These are phyloP conservation scores for Rosa rugosa DNA, from an alignment of 306 rosid genomes.

Conservation along the genomic window DNA sequence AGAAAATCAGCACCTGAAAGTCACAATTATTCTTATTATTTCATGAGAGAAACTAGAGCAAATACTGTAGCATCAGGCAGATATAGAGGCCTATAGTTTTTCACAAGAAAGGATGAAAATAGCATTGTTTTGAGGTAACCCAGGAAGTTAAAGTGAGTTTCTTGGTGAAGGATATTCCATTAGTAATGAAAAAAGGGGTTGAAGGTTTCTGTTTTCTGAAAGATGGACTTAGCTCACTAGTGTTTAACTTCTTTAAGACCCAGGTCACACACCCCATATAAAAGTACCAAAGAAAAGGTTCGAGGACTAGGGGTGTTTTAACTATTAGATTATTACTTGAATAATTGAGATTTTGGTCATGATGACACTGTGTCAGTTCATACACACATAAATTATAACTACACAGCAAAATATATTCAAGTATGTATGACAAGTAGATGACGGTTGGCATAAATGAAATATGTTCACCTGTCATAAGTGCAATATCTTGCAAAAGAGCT, in stretches of 20 bases:
- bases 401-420: not conserved
- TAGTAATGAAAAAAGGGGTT: too few relatives aligned
- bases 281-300: not conserved
- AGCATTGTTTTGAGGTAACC: not conserved
- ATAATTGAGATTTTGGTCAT: not conserved
- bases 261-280: not conserved
- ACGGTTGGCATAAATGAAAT: constrained; percentile 11
- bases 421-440: not conserved
- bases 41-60: not conserved
- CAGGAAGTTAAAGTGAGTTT: not conserved
- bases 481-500: constrained; percentile 88
- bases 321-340: not conserved
- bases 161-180: not conserved
- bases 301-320: not conserved
- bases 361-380: not conserved
- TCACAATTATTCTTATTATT: constrained; percentile 3
- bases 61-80: not conserved
- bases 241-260: not conserved
- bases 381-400: not conserved
- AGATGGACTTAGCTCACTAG: not conserved
- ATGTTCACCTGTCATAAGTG: constrained; percentile 85
- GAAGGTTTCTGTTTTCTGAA: not conserved
- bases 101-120: not conserved
- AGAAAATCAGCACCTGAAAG: constrained; percentile 88
- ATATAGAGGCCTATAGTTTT: not conserved